These are phyloP conservation scores for Closterium sp. DNA, from an alignment of 139 green algal genomes.

Conservation along the genomic window DNA sequence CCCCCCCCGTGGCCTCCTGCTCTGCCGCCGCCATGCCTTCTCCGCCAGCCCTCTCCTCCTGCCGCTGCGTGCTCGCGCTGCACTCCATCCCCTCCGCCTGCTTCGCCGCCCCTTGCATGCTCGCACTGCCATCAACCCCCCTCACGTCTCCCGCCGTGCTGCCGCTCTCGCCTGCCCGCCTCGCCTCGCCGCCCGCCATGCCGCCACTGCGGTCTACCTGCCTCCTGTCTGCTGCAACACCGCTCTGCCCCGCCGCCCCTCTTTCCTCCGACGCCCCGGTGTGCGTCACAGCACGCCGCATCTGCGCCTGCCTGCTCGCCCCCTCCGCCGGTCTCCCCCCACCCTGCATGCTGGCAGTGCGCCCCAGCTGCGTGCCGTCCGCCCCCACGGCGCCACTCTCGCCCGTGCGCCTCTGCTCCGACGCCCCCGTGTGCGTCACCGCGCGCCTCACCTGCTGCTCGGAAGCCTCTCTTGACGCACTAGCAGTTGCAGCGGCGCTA, in stretches of 20 bases:
- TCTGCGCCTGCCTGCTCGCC: background rate
- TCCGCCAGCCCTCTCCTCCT: too few species aligned
- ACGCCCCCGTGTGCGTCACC: background rate
- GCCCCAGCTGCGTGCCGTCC: background rate
- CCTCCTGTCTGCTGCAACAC: background rate
- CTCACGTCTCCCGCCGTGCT: too few species aligned
- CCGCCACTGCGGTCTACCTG: background rate
- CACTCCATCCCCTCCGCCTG: too few species aligned
- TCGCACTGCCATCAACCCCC: too few species aligned
- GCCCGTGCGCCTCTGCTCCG: background rate
- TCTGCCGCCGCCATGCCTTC: background rate
- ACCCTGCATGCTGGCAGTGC: background rate
- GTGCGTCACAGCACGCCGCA: background rate
- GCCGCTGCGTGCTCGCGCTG: too few species aligned
- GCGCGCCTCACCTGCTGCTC: background rate
- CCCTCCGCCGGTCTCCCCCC: background rate
- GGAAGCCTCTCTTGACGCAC: background rate
- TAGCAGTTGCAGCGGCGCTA: background rate
- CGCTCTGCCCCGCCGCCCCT: too few species aligned
- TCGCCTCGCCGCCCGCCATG: background rate
- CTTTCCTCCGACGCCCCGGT: background rate
- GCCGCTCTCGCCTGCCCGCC: too few species aligned
- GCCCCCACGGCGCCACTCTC: background rate
- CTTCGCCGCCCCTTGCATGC: too few species aligned
- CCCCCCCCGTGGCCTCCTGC: background rate